These are phyloP conservation scores for Leccinum truebloodii DNA, from an alignment of 768 basidiomycete genomes.

Conservation along the genomic window DNA sequence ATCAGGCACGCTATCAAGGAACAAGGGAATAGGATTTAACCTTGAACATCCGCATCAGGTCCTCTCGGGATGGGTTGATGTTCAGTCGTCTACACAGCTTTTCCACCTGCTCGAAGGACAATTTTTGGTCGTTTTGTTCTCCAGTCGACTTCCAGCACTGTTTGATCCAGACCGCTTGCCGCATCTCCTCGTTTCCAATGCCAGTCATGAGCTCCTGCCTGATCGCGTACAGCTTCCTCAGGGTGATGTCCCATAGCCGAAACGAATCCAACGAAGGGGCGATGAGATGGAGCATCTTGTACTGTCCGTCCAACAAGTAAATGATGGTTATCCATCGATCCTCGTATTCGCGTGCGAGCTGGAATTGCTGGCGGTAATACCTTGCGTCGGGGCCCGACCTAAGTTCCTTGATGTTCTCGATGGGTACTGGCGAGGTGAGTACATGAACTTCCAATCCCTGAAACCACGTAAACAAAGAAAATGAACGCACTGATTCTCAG, in stretches of 20 bases:
- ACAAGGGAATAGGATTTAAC: background rate
- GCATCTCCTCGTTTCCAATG: conserved; percentile 58
- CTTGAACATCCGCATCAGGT: conserved; percentile 59
- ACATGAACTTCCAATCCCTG: no score
- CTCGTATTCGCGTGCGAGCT: conserved; percentile 60
- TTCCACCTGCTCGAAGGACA: conserved; percentile 74
- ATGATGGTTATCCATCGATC: conserved; percentile 84
- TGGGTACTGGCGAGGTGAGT: conserved; percentile 55
- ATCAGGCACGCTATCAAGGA: background rate
- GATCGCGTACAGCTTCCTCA: conserved; percentile 63
- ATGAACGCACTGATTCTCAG: conserved; percentile 56
- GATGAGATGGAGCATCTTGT: conserved; percentile 86
- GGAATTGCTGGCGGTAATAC: conserved; percentile 72
- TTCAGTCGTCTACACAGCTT: conserved; percentile 71
- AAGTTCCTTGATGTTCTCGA: conserved; percentile 87
- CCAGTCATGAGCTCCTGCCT: conserved; percentile 73
- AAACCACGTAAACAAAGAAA: background rate
- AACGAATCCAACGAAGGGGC: conserved; percentile 66
- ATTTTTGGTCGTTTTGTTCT: conserved; percentile 55
- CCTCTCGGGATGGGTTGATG: conserved; percentile 53
- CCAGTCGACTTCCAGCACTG: conserved; percentile 82
- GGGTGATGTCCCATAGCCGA: conserved; percentile 61
- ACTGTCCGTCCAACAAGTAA: conserved; percentile 72
- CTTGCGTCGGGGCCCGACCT: conserved; percentile 70
- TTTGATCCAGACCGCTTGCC: conserved; percentile 74